phyloP scores from a whole-genome alignment of 129 eudicot species.

The Deinandra increscens region DNA sequence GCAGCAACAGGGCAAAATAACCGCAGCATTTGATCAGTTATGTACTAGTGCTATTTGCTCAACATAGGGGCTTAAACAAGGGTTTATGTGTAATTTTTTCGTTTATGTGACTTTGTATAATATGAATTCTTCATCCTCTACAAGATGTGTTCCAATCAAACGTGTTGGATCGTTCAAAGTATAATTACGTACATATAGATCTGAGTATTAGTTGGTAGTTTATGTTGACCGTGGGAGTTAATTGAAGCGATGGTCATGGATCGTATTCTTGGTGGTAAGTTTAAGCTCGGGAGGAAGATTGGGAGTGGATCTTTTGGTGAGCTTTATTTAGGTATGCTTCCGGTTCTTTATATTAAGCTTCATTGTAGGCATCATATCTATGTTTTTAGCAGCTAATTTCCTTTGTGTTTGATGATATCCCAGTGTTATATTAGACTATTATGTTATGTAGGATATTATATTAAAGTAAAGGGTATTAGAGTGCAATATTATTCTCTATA shows the following conservation, averaged over 20 bases:
- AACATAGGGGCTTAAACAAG: no score
- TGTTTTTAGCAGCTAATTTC: neutral
- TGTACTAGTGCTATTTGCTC: no score
- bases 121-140: no score
- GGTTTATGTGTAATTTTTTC: no score
- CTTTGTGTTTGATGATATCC: slow-evolving; percentile 21
- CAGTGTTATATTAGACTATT: slow-evolving; percentile 56
- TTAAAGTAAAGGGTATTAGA: no score
- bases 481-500: no score
- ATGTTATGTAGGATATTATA: no score
- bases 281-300: slow-evolving; percentile 94
- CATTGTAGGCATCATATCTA: neutral
- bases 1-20: no score
- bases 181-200: slow-evolving; percentile 28
- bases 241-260: slow-evolving; percentile 49
- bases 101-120: no score
- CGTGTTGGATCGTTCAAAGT: no score
- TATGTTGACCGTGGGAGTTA: slow-evolving; percentile 18
- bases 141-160: no score
- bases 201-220: slow-evolving; percentile 28
- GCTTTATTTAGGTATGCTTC: slow-evolving; percentile 75
- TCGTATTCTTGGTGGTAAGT: slow-evolving; percentile 89
- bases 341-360: neutral
- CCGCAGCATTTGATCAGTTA: no score
- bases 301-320: slow-evolving; percentile 99